phyloP scores from a whole-genome alignment of 768 basidiomycete genomes.

The Pulveroboletus sp. region DNA sequence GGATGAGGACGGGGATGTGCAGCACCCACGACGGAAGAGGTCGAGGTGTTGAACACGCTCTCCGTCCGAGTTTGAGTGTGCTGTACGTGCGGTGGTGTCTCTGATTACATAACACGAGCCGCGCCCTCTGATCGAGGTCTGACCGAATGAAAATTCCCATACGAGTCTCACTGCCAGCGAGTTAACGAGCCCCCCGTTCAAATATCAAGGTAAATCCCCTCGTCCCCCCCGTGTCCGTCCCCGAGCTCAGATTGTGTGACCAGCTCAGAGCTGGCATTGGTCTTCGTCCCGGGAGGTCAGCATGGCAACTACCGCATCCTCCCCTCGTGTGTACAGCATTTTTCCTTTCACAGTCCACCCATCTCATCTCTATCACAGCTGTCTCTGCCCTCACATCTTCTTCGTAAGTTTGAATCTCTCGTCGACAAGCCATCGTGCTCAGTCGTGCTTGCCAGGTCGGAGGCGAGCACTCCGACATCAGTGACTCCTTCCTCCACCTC shows the following conservation, averaged over 20 bases:
- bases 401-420: slow-evolving; percentile 5
- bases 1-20: slow-evolving; percentile 7
- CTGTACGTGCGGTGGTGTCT: background rate
- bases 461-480: background rate
- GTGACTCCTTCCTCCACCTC: background rate
- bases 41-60: slow-evolving; percentile 8
- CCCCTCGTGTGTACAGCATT: slow-evolving; percentile 6
- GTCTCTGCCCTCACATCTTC: fast-evolving
- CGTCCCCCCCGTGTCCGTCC: background rate
- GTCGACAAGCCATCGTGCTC: background rate
- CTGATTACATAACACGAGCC: slow-evolving; percentile 17
- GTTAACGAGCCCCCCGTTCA: slow-evolving; percentile 5
- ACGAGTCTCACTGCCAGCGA: slow-evolving; percentile 1
- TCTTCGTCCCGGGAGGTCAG: slow-evolving; percentile 1
- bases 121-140: slow-evolving; percentile 1
- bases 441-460: background rate
- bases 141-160: slow-evolving; percentile 20
- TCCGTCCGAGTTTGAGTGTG: background rate
- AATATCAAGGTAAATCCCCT: slow-evolving; percentile 1
- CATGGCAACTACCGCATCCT: background rate
- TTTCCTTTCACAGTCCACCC: background rate
- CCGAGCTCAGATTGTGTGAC: background rate
- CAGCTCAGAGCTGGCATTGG: slow-evolving; percentile 1
- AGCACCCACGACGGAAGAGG: slow-evolving; percentile 11
- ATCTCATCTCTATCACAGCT: background rate